Evolutionary conservation across 305 asterid genomes (phyloP).

Genomic region (Solanum hybrid): DNA sequence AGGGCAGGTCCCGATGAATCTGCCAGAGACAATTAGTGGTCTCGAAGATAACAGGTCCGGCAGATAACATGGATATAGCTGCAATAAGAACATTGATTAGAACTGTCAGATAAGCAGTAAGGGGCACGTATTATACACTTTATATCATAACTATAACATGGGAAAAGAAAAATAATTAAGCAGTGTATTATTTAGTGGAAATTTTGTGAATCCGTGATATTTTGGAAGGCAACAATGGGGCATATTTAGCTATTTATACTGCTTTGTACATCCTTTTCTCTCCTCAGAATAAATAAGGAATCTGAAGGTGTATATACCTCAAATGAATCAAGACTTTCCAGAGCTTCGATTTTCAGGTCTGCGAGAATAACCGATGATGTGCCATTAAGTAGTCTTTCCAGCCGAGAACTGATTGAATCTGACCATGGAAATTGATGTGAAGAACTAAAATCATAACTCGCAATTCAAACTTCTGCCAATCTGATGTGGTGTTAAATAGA

Average conservation of each 20-base stretch:
- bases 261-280: neutral
- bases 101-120: neutral
- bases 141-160: neutral
- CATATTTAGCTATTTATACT: neutral
- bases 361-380: slow-evolving; percentile 58
- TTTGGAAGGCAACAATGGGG: neutral
- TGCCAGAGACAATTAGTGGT: slow-evolving; percentile 70
- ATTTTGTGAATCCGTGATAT: neutral
- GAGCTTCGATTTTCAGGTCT: slow-evolving; percentile 50
- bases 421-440: slow-evolving; percentile 13
- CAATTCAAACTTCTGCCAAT: neutral
- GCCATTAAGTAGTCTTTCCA: slow-evolving; percentile 54
- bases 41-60: slow-evolving; percentile 65
- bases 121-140: neutral
- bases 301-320: slow-evolving; percentile 42
- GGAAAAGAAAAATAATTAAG: neutral
- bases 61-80: slow-evolving; percentile 53
- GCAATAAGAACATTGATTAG: slow-evolving; percentile 17
- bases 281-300: neutral
- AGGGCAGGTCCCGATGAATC: slow-evolving; percentile 59
- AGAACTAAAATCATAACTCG: neutral
- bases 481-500: neutral
- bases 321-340: slow-evolving; percentile 53
- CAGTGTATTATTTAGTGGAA: neutral
- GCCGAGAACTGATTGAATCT: slow-evolving; percentile 47